Evolutionary conservation across 345 rosid genomes (phyloP).

Genomic region (Chamaenerion angustifolium): DNA sequence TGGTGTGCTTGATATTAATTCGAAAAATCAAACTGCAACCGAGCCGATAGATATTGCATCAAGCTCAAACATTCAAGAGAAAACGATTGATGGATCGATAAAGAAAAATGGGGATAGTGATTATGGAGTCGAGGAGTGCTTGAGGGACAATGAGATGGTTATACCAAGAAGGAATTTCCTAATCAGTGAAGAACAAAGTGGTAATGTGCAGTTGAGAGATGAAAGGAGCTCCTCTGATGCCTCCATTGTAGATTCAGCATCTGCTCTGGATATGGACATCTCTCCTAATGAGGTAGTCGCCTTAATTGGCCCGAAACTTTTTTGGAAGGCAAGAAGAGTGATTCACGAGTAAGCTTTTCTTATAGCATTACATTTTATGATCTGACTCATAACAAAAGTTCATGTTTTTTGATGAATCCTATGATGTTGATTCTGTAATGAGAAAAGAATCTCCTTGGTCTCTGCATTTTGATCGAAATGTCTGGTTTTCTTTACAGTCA

Average conservation of each 20-base stretch:
- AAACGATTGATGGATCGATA: no score
- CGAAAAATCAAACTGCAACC: no score
- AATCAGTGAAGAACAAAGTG: conserved; percentile 14
- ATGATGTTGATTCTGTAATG: no score
- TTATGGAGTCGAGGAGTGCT: no score
- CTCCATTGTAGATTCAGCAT: conserved; percentile 21
- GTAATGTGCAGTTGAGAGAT: conserved; percentile 18
- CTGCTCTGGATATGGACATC: conserved; percentile 22
- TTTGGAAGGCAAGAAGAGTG: conserved; percentile 56
- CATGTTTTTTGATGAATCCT: no score
- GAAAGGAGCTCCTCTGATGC: conserved; percentile 13
- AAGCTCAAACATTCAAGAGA: no score
- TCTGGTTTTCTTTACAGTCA: conserved; percentile 45
- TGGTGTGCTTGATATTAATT: not conserved
- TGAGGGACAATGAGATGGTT: no score
- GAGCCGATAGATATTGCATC: no score
- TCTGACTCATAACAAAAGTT: no score
- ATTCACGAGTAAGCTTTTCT: conserved; percentile 55
- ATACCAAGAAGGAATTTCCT: conserved; percentile 13
- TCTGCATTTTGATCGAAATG: not conserved
- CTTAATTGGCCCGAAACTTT: conserved; percentile 52
- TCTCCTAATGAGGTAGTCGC: conserved; percentile 48
- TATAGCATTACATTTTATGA: not conserved
- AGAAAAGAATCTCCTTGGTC: no score
- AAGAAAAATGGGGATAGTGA: no score